Evolutionary conservation across 331 rosid genomes (phyloP).

Genomic region (Spiraea crenata): DNA sequence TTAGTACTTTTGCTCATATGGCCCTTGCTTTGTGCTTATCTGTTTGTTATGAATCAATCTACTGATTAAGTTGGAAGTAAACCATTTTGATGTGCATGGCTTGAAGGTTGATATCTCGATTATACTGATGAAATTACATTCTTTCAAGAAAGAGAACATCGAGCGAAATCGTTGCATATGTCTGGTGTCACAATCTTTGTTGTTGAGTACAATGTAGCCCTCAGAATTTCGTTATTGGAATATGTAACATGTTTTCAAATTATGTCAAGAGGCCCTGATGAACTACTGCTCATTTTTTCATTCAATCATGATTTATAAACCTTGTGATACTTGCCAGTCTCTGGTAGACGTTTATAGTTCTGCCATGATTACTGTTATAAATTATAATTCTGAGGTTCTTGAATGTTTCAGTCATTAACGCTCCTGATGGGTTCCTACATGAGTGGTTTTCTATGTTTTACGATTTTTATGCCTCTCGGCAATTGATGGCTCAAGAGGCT

Average conservation of each 20-base stretch:
- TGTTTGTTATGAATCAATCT: not conserved
- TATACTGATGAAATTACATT: not conserved
- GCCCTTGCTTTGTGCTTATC: not conserved
- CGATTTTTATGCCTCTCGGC: constrained; percentile 16
- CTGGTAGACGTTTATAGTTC: not conserved
- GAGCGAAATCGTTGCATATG: not conserved
- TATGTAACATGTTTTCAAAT: not conserved
- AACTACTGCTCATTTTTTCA: not conserved
- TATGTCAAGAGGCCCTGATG: not conserved
- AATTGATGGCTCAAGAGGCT: constrained; percentile 9
- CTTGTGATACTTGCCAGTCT: not conserved
- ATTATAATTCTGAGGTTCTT: constrained; percentile 4
- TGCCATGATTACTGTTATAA: not conserved
- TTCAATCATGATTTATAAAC: constrained; percentile 2
- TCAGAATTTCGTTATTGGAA: not conserved
- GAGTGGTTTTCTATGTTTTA: constrained; percentile 68
- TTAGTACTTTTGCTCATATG: constrained; percentile 2
- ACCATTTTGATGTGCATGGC: not conserved
- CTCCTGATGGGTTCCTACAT: constrained; percentile 42
- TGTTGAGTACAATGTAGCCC: not conserved
- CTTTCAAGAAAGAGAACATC: not conserved
- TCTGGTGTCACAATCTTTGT: not conserved
- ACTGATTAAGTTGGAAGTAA: not conserved
- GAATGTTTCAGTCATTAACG: constrained; percentile 27
- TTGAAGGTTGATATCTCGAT: not conserved